Base-by-base conservation (phyloP, 2,329 filamentous ascomycete genomes). In the Elsinoe arachidis region DNA sequence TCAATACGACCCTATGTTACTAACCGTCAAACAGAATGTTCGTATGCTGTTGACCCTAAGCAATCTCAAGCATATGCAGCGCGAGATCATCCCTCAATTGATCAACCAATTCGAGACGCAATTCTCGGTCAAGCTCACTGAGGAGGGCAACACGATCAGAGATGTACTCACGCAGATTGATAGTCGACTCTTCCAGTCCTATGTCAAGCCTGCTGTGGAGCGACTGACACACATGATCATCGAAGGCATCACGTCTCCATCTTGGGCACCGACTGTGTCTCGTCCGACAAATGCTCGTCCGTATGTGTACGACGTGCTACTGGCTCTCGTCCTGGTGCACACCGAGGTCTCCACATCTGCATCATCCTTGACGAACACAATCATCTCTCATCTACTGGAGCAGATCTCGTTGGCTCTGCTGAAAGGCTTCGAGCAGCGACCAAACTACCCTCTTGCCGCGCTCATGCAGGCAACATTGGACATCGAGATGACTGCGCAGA, bases 381-480 rank as follows among this genome's bases (percentile, higher is more conserved):
- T 99, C 3, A 79, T 99, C 11, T 90, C 89, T 1, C 87, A 92
- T 69, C 80, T 97, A 33, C 83, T 97, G 38, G 90, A 96, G 68
- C 83, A 90, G 66, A 81, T 87, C 10, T 92, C 87, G 10, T 75
- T 80, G 5, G 85, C 90, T 60, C 83, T 97, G n/a, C 83, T 96
- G 14, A 81, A 86, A 26, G 85, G 89, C 0, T 96, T 97, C 77
- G 77, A 80, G 70, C 69, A 77, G 35, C 83, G 74, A 0, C 41
- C 59, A 15, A 62, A 86, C 5, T 97, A 93, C 73, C 80, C 84
- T 1, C 83, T 99, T 0, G 78, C 86, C 4, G 86, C 88, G 5
- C 81, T 99, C 53, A 95, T 97, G 85, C 95, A 99, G 73, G 95
- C 95, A 1, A 99, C 93, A 0, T 82, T 99, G 1, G 93, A 99